Evolutionary conservation across 2,329 filamentous ascomycete species (phyloP).

Genomic region (Fusarium pseudocircinatum): DNA sequence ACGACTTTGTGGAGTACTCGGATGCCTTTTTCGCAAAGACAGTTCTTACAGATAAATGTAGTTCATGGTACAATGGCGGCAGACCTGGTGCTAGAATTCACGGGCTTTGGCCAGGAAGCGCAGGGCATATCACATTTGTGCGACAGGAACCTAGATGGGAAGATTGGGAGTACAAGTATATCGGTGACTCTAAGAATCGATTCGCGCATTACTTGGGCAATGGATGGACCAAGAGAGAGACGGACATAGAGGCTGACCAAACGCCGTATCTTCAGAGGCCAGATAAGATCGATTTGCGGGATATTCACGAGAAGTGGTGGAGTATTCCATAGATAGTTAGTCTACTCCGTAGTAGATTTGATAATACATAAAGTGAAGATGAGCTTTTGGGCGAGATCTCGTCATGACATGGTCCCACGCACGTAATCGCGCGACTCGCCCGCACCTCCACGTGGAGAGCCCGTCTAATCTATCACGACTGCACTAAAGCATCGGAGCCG

Average conservation of each 20-base stretch:
- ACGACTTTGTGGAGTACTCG: constrained; percentile 70
- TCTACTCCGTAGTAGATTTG: too few species aligned
- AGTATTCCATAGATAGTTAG: constrained; percentile 47
- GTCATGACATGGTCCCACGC: constrained; percentile 26
- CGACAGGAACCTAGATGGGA: constrained; percentile 65
- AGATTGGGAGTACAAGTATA: constrained; percentile 62
- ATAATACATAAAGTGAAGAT: not conserved
- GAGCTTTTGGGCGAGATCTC: not conserved
- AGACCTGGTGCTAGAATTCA: constrained; percentile 70
- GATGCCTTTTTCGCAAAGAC: constrained; percentile 65
- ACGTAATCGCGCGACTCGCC: constrained; percentile 24
- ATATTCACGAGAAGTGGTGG: constrained; percentile 76
- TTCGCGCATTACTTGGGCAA: constrained; percentile 74
- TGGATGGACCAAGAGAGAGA: constrained; percentile 70
- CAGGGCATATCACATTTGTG: constrained; percentile 68
- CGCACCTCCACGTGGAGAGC: constrained; percentile 16
- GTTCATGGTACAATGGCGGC: constrained; percentile 77
- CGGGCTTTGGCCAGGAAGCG: constrained; percentile 76
- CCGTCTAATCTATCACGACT: not conserved
- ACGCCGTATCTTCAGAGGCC: constrained; percentile 70
- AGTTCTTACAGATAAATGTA: constrained; percentile 70
- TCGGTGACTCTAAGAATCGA: constrained; percentile 56
- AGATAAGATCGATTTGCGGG: constrained; percentile 66
- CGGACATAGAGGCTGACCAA: constrained; percentile 64
- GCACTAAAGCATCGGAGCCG: constrained; percentile 14